Conservation (phyloP, 306 rosid genomes). For the Vicia faba region DNA sequence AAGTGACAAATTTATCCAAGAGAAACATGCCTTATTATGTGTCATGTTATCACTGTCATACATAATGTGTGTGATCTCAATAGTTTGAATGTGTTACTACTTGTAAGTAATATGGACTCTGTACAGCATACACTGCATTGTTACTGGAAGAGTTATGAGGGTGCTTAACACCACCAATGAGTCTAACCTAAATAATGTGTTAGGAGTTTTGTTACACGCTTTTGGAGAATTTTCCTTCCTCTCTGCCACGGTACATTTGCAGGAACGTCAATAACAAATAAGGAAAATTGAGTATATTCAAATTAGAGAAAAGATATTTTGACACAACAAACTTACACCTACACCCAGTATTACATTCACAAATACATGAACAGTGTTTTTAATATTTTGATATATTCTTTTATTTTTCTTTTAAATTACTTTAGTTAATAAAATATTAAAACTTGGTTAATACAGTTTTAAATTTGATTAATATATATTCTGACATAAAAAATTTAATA, state of each 20-base stretch:
- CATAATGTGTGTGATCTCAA: slow-evolving; percentile 30
- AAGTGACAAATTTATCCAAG: slow-evolving; percentile 31
- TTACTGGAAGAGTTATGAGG: slow-evolving; percentile 30
- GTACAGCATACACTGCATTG: slow-evolving; percentile 43
- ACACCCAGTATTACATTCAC: too few relatives aligned
- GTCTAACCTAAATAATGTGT: slow-evolving; percentile 36
- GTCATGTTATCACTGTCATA: slow-evolving; percentile 37
- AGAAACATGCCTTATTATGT: slow-evolving; percentile 28
- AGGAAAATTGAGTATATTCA: slow-evolving; percentile 1
- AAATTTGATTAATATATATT: too few relatives aligned
- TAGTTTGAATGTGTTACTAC: slow-evolving; percentile 32
- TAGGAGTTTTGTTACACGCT: slow-evolving; percentile 22
- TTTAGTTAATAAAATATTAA: too few relatives aligned
- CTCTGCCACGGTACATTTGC: not conserved
- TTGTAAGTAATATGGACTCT: slow-evolving; percentile 43
- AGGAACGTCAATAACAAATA: not conserved
- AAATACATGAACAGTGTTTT: too few relatives aligned
- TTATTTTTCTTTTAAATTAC: too few relatives aligned
- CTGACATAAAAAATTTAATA: too few relatives aligned
- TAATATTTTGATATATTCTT: too few relatives aligned
- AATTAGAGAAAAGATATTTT: too few relatives aligned
- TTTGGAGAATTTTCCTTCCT: not conserved
- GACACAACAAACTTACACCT: too few relatives aligned
- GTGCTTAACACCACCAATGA: slow-evolving; percentile 32
- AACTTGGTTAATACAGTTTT: too few relatives aligned